Evolutionary conservation across 2,329 filamentous ascomycete species (phyloP).

Genomic region (Thelonectria blattea): DNA sequence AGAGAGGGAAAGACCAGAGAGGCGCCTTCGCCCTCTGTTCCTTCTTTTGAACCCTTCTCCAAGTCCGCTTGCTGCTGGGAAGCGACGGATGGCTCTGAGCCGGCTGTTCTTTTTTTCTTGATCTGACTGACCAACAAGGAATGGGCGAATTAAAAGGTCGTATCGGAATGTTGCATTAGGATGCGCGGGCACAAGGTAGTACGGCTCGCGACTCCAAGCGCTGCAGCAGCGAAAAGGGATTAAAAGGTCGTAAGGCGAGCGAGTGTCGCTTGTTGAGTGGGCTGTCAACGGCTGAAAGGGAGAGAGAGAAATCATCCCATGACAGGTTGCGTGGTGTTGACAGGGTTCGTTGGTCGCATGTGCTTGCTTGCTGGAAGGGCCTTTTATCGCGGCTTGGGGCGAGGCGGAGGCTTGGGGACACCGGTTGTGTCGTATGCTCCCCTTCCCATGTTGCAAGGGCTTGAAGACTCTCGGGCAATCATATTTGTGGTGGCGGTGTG

Average conservation of each 20-base stretch:
- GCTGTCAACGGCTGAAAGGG: constrained; percentile 28
- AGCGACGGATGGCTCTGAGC: constrained; percentile 48
- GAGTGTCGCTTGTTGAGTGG: constrained; percentile 28
- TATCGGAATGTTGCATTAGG: constrained; percentile 41
- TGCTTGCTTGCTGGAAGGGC: constrained; percentile 20
- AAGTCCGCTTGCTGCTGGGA: constrained; percentile 45
- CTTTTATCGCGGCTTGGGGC: constrained; percentile 48
- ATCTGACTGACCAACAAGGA: constrained; percentile 35
- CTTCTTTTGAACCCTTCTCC: constrained; percentile 30
- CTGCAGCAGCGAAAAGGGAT: constrained; percentile 19
- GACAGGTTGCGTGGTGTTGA: constrained; percentile 27
- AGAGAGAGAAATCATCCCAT: constrained; percentile 24
- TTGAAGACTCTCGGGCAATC: constrained; percentile 43
- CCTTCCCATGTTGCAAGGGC: constrained; percentile 54
- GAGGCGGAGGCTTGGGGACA: constrained; percentile 54
- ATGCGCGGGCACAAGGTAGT: constrained; percentile 24
- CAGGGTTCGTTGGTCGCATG: constrained; percentile 27
- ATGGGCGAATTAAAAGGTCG: constrained; percentile 44
- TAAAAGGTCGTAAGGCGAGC: constrained; percentile 30
- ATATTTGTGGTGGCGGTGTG: constrained; percentile 42
- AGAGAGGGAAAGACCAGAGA: constrained; percentile 22
- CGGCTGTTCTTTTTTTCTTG: constrained; percentile 40
- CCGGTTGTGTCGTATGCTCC: constrained; percentile 60
- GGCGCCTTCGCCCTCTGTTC: constrained; percentile 15
- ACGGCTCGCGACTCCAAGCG: constrained; percentile 28